A percentile compares a stretch with the other conserved stretches of the same genome.
Conservation (phyloP, 192 early-diverging fungal genomes). For the Podila epicladia region DNA sequence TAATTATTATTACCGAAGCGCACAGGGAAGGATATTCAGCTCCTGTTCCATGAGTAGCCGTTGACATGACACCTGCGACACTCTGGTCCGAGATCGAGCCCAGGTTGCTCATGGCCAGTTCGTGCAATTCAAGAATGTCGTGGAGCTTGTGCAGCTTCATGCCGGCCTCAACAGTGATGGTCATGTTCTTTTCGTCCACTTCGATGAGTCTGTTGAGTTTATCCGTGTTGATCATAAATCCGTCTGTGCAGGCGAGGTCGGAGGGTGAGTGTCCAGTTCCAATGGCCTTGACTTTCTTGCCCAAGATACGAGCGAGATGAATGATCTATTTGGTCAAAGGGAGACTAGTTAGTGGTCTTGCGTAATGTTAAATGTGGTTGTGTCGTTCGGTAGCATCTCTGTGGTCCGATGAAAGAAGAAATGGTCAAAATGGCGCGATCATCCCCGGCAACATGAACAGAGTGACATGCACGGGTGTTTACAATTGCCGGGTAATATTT, state of each 20-base stretch:
- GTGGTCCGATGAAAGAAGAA: too few relatives aligned
- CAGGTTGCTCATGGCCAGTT: slow-evolving; percentile 72
- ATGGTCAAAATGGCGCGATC: too few relatives aligned
- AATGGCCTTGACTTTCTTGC: slow-evolving; percentile 67
- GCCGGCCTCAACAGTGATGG: slow-evolving; percentile 71
- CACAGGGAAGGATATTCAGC: slow-evolving; percentile 68
- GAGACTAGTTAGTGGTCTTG: too few relatives aligned
- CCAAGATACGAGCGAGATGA: slow-evolving; percentile 44
- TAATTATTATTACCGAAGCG: slow-evolving; percentile 52
- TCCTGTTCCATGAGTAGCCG: slow-evolving; percentile 80
- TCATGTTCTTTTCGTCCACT: slow-evolving; percentile 56
- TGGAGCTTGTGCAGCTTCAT: slow-evolving; percentile 72
- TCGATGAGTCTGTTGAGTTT: slow-evolving; percentile 64
- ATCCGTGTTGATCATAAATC: slow-evolving; percentile 77
- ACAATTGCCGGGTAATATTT: too few relatives aligned
- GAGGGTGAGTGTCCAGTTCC: slow-evolving; percentile 82
- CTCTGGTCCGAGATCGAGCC: slow-evolving; percentile 82
- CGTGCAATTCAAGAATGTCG: slow-evolving; percentile 58
- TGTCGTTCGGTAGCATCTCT: too few relatives aligned
- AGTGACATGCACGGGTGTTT: too few relatives aligned
- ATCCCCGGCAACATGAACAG: too few relatives aligned
- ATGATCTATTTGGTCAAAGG: slow-evolving; percentile 51
- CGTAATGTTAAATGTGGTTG: too few relatives aligned
- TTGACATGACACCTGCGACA: slow-evolving; percentile 76
- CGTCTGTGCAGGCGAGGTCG: slow-evolving; percentile 72